phyloP scores from a whole-genome alignment of 78 protist species.

The Bodo saltans region DNA sequence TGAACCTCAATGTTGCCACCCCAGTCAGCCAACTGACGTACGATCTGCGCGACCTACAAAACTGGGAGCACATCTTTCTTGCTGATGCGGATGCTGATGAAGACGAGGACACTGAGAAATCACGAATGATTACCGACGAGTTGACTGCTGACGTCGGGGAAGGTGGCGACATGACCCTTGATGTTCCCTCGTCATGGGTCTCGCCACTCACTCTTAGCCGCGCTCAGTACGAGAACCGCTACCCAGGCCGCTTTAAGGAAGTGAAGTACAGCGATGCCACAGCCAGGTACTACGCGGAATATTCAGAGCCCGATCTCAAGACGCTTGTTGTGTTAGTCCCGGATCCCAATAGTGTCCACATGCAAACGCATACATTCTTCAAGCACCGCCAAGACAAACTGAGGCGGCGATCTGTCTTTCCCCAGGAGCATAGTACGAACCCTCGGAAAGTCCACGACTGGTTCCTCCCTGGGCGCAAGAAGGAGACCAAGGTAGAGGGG shows the following conservation, averaged over 20 bases:
- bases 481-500: neutral
- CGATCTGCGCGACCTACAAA: neutral
- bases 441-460: conserved; percentile 1
- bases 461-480: conserved; percentile 7
- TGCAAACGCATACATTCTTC: conserved; percentile 16
- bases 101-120: neutral
- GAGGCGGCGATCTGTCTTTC: neutral
- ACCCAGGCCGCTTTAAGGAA: conserved; percentile 11
- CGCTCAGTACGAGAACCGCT: conserved; percentile 16
- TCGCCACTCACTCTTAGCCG: neutral
- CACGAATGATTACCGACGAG: neutral
- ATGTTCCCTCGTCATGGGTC: conserved; percentile 40
- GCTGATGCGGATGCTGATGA: conserved; percentile 1
- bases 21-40: neutral
- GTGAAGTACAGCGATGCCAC: neutral
- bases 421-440: neutral
- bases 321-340: neutral
- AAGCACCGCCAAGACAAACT: conserved; percentile 28
- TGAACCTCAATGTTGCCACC: conserved; percentile 41
- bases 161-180: neutral
- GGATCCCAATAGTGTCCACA: neutral
- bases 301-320: conserved; percentile 12
- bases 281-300: conserved; percentile 4
- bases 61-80: conserved; percentile 37
- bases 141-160: neutral